Conservation (phyloP, 2,329 filamentous ascomycete species). For the Albifimbria verrucaria region DNA sequence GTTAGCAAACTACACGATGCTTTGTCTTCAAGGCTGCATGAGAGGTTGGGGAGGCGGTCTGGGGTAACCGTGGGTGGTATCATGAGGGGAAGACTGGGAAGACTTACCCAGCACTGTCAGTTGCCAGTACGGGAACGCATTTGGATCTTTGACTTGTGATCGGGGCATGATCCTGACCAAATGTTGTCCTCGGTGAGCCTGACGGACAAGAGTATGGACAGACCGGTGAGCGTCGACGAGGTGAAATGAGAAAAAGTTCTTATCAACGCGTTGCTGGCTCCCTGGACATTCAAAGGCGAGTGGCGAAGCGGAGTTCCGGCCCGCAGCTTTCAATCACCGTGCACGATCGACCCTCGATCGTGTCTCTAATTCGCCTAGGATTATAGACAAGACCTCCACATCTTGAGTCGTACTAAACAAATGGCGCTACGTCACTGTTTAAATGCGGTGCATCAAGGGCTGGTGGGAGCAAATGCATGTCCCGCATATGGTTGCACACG, state of each 20-base stretch:
- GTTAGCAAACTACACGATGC: not conserved
- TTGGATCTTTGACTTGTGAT: slow-evolving; percentile 5
- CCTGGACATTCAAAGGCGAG: not conserved
- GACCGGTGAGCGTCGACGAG: not conserved
- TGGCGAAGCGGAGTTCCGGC: not conserved
- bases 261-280: not conserved
- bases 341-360: not conserved
- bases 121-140: slow-evolving; percentile 9
- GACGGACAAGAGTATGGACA: not conserved
- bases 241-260: not conserved
- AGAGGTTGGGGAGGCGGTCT: not conserved
- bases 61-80: too few species aligned
- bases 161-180: not conserved
- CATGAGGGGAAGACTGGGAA: not conserved
- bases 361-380: not conserved
- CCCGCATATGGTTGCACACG: too few species aligned
- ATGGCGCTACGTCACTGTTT: not conserved
- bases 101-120: slow-evolving; percentile 9
- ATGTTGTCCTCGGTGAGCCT: not conserved
- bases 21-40: not conserved
- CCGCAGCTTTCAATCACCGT: not conserved
- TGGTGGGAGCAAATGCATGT: too few species aligned
- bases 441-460: not conserved
- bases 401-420: not conserved
- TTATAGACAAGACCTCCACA: not conserved